Evolutionary conservation across 805 yeast species (phyloP), one percentile per base, ranked within the genome.

Genomic region (Priceomyces fermenticarens): DNA sequence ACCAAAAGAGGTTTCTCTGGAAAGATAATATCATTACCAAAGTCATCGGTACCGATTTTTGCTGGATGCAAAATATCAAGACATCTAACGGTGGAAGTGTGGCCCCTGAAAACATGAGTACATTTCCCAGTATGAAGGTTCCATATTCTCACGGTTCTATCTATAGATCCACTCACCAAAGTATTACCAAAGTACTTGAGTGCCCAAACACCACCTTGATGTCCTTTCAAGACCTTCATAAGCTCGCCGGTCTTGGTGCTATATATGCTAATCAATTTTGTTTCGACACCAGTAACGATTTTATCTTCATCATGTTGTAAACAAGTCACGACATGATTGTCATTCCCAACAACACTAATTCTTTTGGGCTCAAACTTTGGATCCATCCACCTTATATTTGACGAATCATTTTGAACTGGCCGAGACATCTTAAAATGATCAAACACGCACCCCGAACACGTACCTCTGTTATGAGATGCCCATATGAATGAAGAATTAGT

Each of bases 191-290:
- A 72, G 57, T 89, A 90, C 62, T 91, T 88, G 58, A 93, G 73
- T 1, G 99, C 98, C 99, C 99, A 93, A 4, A 93, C 99, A 30
- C 99, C 99, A 34, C 99, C 99, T 40, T 85, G 95, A 57, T 93
- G 99, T 6, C 97, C 97, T 32, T 74, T 71, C 33, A 93, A 70
- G 4, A 81, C 80, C 32, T 75, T 69, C 7, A 81, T 54, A 38
- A 83, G 69, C 32, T 67, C 65, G 4, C 97, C 97, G 1, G 85
- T 79, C 25, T 72, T 67, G 0, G 97, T 81, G 48, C 84, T 83
- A 62, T 87, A 88, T 7, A 93, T 81, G 47, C 87, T 82, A 46
- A 93, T 87, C 57, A 80, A 77, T 46, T 78, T 79, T 49, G 88
- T 96, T 53, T 90, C 97, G 1, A 95, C 89, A 25, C 97, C 97